Conservation (phyloP, 768 basidiomycete species). For the Mycena haematopus region DNA sequence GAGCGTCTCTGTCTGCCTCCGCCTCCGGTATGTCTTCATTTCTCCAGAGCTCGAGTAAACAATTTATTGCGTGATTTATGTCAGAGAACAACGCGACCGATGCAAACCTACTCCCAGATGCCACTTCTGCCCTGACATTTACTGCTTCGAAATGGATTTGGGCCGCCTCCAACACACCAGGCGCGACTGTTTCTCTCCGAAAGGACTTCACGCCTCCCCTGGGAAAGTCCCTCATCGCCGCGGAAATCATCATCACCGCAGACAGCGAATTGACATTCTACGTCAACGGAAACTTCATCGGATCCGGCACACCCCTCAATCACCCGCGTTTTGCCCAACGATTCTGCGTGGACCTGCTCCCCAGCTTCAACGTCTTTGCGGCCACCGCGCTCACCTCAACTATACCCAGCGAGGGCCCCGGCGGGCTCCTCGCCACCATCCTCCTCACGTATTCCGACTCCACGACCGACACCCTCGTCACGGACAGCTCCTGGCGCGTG, state of each 20-base stretch:
- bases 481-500: no score
- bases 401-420: no score
- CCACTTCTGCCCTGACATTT: neutral
- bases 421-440: no score
- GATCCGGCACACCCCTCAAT: no score
- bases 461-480: no score
- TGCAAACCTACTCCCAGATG: neutral
- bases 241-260: constrained; percentile 3
- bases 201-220: constrained; percentile 6
- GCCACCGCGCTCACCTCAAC: no score
- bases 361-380: no score
- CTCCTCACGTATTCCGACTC: no score
- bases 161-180: neutral
- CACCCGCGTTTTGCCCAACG: no score
- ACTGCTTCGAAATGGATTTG: constrained; percentile 16
- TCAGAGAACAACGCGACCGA: neutral
- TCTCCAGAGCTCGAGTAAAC: neutral
- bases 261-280: neutral
- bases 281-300: neutral
- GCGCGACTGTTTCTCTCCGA: neutral
- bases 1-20: no score
- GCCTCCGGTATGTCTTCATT: no score
- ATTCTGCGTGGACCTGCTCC: no score
- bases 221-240: constrained; percentile 3
- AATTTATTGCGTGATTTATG: neutral